phyloP scores from a whole-genome alignment of 176 grass and related monocot genomes.

The Carex kokanica region DNA sequence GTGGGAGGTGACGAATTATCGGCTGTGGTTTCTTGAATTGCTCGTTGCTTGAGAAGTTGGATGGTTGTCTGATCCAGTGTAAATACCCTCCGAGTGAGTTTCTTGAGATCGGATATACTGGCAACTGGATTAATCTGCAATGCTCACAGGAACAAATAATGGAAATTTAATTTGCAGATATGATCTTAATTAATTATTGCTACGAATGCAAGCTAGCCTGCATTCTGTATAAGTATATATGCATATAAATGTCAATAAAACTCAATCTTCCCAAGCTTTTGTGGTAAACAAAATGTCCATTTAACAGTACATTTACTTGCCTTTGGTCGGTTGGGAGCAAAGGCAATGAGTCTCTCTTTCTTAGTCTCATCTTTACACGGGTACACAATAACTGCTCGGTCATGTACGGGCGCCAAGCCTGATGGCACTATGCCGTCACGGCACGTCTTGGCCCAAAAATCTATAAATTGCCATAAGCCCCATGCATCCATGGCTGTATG shows the following conservation, averaged over 20 bases:
- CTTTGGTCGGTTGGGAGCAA: constrained; percentile 16
- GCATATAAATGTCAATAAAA: too few species aligned
- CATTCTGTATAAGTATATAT: too few species aligned
- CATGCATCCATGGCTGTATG: constrained; percentile 22
- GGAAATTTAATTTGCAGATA: background rate
- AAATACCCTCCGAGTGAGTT: background rate
- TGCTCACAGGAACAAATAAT: background rate
- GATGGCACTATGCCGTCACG: background rate
- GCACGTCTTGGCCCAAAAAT: background rate
- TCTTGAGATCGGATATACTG: background rate
- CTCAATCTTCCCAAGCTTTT: background rate
- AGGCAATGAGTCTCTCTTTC: background rate
- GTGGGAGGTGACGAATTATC: background rate
- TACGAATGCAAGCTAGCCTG: too few species aligned
- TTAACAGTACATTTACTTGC: background rate
- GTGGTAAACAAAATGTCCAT: background rate
- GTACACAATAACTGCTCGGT: constrained; percentile 1
- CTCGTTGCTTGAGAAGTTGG: constrained; percentile 17
- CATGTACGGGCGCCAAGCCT: background rate
- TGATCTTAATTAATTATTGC: too few species aligned
- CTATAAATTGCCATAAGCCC: constrained; percentile 19
- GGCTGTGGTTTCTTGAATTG: background rate
- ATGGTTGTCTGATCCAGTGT: background rate
- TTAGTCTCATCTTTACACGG: background rate
- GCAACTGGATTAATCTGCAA: constrained; percentile 8